Evolutionary conservation across 2,329 filamentous ascomycete genomes (phyloP).

Genomic region (Paecilomyces formosus): DNA sequence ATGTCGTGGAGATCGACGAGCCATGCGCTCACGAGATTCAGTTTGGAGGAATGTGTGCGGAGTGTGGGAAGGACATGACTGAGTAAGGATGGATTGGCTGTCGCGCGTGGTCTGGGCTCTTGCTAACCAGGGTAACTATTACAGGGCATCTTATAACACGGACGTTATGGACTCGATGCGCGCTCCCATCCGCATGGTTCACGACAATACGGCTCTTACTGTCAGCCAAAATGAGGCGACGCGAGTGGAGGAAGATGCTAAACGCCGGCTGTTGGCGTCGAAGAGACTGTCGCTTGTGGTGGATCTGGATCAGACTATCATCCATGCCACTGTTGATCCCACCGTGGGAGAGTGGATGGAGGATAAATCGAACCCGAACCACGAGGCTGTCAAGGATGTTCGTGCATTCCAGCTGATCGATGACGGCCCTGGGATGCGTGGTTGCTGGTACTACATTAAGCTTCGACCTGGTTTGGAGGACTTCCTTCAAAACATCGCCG

Average conservation of each 20-base stretch:
- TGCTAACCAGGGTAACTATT: not conserved
- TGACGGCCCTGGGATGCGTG: constrained; percentile 65
- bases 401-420: constrained; percentile 81
- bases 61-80: constrained; percentile 96
- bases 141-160: constrained; percentile 67
- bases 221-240: constrained; percentile 77
- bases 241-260: constrained; percentile 76
- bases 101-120: not conserved
- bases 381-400: constrained; percentile 84
- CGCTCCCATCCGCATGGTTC: constrained; percentile 89
- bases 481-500: constrained; percentile 70
- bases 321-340: constrained; percentile 94
- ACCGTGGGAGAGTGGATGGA: constrained; percentile 94
- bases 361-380: constrained; percentile 81
- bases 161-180: constrained; percentile 72
- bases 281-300: constrained; percentile 90
- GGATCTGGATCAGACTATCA: constrained; percentile 96
- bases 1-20: constrained; percentile 74
- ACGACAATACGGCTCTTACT: constrained; percentile 79
- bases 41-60: constrained; percentile 80
- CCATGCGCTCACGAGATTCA: constrained; percentile 86
- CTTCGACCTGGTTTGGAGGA: constrained; percentile 76
- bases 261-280: constrained; percentile 69
- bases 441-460: constrained; percentile 98
- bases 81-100: constrained; percentile 43